Evolutionary conservation across 768 basidiomycete species (phyloP).

Genomic region (Russula earlei): DNA sequence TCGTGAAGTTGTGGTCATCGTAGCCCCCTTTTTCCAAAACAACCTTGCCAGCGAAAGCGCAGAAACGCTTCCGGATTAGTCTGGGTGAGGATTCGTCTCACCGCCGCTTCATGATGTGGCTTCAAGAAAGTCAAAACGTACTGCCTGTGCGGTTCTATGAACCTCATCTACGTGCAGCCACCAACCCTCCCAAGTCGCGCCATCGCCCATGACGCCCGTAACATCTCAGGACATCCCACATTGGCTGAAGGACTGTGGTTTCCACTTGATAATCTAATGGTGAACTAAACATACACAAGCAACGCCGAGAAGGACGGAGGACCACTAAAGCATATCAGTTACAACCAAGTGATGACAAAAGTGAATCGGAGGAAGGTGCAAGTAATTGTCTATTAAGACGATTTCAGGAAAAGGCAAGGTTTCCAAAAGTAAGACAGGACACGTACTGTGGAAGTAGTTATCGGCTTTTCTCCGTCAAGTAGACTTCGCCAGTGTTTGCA

Average conservation of each 20-base stretch:
- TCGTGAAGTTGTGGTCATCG: too few species aligned
- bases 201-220: too few species aligned
- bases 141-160: too few species aligned
- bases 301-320: neutral
- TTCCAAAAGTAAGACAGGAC: neutral
- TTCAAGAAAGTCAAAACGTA: too few species aligned
- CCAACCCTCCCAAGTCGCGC: too few species aligned
- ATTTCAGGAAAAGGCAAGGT: neutral
- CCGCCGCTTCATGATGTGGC: too few species aligned
- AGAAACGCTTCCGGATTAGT: too few species aligned
- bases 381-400: neutral
- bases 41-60: too few species aligned
- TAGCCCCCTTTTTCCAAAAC: too few species aligned
- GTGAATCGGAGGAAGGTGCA: neutral
- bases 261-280: neutral
- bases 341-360: neutral
- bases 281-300: neutral
- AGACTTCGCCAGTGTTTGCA: neutral
- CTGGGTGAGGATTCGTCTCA: too few species aligned
- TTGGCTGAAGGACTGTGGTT: neutral
- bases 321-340: neutral
- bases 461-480: slow-evolving; percentile 11
- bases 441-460: neutral
- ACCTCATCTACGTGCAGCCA: too few species aligned
- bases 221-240: neutral